phyloP scores from a whole-genome alignment of 192 early-diverging fungal genomes.

The Oehlia diaphana region DNA sequence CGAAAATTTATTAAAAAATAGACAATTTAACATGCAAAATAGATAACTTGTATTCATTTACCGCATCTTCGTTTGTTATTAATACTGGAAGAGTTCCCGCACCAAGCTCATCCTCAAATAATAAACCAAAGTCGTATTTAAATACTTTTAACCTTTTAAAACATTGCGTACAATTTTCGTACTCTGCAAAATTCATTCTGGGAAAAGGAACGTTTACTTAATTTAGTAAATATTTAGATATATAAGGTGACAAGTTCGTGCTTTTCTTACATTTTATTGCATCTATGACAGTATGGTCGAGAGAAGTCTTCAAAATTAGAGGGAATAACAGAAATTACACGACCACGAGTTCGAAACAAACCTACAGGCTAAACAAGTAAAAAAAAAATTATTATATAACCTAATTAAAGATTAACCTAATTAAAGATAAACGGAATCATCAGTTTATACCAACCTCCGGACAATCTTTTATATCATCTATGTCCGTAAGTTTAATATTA shows the following conservation, averaged over 20 bases:
- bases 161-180: not conserved
- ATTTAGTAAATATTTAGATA: not conserved
- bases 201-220: not conserved
- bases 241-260: not conserved
- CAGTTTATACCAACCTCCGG: not conserved
- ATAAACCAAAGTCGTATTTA: not conserved
- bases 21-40: not conserved
- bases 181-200: not conserved
- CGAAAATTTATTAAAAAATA: not conserved
- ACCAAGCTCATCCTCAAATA: not conserved
- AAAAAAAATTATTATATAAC: not conserved
- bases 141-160: not conserved
- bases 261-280: not conserved
- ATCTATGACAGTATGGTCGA: not conserved
- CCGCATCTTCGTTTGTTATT: not conserved
- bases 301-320: not conserved
- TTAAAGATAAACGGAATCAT: not conserved
- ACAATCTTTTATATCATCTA: not conserved
- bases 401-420: not conserved
- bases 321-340: not conserved
- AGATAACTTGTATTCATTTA: not conserved
- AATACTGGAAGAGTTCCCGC: not conserved
- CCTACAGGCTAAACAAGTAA: not conserved
- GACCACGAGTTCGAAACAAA: not conserved
- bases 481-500: not conserved